Percentiles rank a stretch among this genome's conserved stretches.
Evolutionary conservation across 352 stramenopile genomes (phyloP).

Genomic region (Pythium utonaiense): DNA sequence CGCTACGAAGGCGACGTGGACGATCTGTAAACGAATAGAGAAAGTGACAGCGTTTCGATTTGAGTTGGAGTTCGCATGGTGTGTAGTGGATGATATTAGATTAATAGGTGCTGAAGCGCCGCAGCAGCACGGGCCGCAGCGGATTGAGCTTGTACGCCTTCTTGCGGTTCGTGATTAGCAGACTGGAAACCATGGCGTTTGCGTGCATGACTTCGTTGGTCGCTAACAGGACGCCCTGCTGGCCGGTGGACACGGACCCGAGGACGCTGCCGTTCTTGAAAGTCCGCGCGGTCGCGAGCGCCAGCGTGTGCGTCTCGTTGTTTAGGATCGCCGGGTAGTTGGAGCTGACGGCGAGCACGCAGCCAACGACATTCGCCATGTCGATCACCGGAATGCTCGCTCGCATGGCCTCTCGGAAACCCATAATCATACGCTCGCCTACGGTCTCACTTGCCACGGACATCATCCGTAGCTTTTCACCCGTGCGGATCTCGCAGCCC

Average conservation of each 20-base stretch:
- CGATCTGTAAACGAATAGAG: conserved; percentile 42
- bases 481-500: conserved; percentile 46
- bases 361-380: conserved; percentile 64
- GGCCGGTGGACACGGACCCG: conserved; percentile 57
- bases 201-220: conserved; percentile 56
- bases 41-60: not conserved
- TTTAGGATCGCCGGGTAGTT: conserved; percentile 73
- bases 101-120: conserved; percentile 52
- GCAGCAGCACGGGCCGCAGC: conserved; percentile 45
- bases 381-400: conserved; percentile 50
- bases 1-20: conserved; percentile 82
- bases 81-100: not conserved
- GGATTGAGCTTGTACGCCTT: conserved; percentile 57
- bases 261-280: conserved; percentile 59
- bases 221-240: conserved; percentile 65
- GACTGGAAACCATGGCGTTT: conserved; percentile 75
- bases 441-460: conserved; percentile 54
- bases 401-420: conserved; percentile 51
- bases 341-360: conserved; percentile 55
- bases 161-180: conserved; percentile 82
- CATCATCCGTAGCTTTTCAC: conserved; percentile 78
- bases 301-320: conserved; percentile 51
- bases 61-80: too few species aligned
- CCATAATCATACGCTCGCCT: conserved; percentile 39
- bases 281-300: conserved; percentile 44